These are phyloP conservation scores for Solanum medicagineum DNA, from an alignment of 257 asterid species.

Conservation along the genomic window DNA sequence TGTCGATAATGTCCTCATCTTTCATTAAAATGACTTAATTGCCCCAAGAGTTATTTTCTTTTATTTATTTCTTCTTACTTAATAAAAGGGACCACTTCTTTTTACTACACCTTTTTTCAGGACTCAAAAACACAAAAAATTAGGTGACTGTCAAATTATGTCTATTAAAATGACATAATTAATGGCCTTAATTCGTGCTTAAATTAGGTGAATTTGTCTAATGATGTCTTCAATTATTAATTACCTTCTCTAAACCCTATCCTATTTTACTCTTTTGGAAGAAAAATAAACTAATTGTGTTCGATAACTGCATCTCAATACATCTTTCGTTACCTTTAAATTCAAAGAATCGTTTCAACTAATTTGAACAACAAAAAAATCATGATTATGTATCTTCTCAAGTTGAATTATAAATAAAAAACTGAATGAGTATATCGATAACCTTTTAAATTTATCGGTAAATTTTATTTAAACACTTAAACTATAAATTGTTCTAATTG, in stretches of 20 bases:
- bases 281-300: no score
- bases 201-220: not conserved
- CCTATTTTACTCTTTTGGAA: not conserved
- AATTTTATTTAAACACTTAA: no score
- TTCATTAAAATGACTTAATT: no score
- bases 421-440: no score
- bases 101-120: not conserved
- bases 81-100: not conserved
- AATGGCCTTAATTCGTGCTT: constrained; percentile 4
- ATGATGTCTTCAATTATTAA: not conserved
- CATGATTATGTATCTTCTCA: no score
- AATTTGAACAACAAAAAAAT: not conserved
- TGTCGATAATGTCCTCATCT: no score
- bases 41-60: no score
- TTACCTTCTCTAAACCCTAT: not conserved
- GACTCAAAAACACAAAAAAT: not conserved
- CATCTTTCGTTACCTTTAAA: not conserved
- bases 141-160: not conserved
- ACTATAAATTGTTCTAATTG: no score
- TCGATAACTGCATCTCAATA: not conserved
- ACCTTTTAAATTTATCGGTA: no score
- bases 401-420: no score
- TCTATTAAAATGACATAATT: constrained; percentile 3
- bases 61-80: no score
- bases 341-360: rapidly evolving